Conservation (phyloP, 2,329 filamentous ascomycete species). For the Aspergillus transmontanensis region DNA sequence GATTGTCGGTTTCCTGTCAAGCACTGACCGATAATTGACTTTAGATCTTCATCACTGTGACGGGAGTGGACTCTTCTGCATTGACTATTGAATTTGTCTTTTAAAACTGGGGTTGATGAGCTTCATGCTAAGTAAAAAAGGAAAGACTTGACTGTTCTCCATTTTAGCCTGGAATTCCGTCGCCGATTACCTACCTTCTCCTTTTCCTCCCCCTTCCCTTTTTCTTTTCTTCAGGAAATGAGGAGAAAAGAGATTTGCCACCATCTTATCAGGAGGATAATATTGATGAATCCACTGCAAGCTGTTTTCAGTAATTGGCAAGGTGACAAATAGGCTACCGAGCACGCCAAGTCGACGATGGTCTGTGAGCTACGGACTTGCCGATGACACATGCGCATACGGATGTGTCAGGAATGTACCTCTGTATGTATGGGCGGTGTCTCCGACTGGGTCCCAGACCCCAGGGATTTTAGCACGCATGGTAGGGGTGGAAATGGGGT, state of each 20-base stretch:
- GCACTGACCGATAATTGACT: background rate
- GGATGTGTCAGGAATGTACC: slow-evolving; percentile 16
- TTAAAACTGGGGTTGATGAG: background rate
- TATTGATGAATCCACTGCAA: background rate
- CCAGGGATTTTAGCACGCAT: background rate
- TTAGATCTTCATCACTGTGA: background rate
- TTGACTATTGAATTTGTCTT: slow-evolving; percentile 1
- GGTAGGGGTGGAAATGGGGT: background rate
- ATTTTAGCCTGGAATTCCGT: background rate
- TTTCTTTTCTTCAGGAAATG: background rate
- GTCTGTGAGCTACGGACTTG: slow-evolving; percentile 25
- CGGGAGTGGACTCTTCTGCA: slow-evolving; percentile 6
- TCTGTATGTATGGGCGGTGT: slow-evolving; percentile 18
- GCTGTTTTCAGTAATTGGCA: slow-evolving; percentile 8
- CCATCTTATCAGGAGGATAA: slow-evolving; percentile 24
- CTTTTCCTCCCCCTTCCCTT: background rate
- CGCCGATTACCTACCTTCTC: background rate
- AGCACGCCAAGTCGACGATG: slow-evolving; percentile 19
- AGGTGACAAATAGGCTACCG: slow-evolving; percentile 15
- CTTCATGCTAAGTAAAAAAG: background rate
- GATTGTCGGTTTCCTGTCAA: background rate
- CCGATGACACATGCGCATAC: slow-evolving; percentile 27
- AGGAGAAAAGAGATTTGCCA: slow-evolving; percentile 10
- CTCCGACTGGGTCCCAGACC: slow-evolving; percentile 15
- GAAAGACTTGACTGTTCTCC: background rate